Evolutionary conservation across 2,329 filamentous ascomycete genomes (phyloP).

Genomic region (Aspergillus sergii): DNA sequence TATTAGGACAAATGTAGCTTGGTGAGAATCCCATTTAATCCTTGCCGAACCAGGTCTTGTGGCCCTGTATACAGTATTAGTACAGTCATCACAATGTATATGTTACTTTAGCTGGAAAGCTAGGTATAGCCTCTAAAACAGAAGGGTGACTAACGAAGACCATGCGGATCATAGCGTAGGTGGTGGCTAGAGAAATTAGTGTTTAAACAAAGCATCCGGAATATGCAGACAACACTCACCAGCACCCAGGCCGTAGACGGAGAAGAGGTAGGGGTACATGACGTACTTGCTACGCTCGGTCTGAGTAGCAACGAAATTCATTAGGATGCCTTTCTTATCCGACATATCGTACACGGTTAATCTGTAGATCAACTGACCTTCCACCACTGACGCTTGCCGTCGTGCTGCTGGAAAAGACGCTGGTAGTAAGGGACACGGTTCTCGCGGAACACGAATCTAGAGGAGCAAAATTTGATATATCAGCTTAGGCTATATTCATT

Average conservation of each 20-base stretch:
- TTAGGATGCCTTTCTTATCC: slow-evolving; percentile 1
- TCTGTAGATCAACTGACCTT: slow-evolving; percentile 57
- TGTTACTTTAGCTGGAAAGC: neutral
- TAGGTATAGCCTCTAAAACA: neutral
- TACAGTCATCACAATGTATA: neutral
- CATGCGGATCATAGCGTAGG: slow-evolving; percentile 49
- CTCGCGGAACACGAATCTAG: slow-evolving; percentile 61
- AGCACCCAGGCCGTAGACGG: slow-evolving; percentile 52
- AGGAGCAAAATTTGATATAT: slow-evolving; percentile 11
- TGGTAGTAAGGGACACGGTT: slow-evolving; percentile 71
- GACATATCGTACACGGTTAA: neutral
- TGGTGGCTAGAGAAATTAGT: slow-evolving; percentile 31
- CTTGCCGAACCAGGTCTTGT: slow-evolving; percentile 64
- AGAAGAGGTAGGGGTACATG: slow-evolving; percentile 63
- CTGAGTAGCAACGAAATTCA: slow-evolving; percentile 33
- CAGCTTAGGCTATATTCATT: slow-evolving; percentile 17
- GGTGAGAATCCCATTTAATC: slow-evolving; percentile 27
- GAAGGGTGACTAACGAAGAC: slow-evolving; percentile 41
- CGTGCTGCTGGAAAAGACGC: slow-evolving; percentile 66
- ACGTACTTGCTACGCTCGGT: slow-evolving; percentile 59
- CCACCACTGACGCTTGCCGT: slow-evolving; percentile 67
- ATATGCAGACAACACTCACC: slow-evolving; percentile 41
- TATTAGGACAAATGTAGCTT: slow-evolving; percentile 11
- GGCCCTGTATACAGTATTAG: slow-evolving; percentile 49
- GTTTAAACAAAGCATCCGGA: slow-evolving; percentile 8